Evolutionary conservation across 1,284 basidiomycete genomes (phyloP).

Genomic region (Melampsora americana): DNA sequence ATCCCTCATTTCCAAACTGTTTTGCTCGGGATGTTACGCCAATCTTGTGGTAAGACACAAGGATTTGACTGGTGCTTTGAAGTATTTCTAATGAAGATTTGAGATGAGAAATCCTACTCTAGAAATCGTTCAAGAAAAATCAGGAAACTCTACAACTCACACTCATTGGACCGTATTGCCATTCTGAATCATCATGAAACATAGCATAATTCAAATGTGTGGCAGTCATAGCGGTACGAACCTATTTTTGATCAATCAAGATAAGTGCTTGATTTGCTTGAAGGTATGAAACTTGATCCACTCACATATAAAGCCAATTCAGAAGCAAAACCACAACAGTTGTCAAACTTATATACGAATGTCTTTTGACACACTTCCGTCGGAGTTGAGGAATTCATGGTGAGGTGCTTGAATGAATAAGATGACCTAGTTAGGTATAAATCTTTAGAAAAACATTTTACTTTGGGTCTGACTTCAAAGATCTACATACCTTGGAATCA

Average conservation of each 20-base stretch:
- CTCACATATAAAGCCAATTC: conserved; percentile 2
- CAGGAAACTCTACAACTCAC: not conserved
- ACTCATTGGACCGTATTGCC: conserved; percentile 3
- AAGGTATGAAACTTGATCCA: not conserved
- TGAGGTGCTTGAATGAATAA: not conserved
- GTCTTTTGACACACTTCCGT: not conserved
- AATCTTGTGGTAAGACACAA: not conserved
- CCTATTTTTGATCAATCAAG: conserved; percentile 1
- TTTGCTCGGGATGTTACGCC: not conserved
- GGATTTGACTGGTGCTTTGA: not conserved
- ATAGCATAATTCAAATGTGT: conserved; percentile 3
- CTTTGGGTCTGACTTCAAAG: not conserved
- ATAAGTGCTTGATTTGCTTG: too few relatives aligned
- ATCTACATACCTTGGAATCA: not conserved
- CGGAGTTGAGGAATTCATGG: not conserved
- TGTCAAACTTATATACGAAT: not conserved
- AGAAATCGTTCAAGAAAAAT: too few relatives aligned
- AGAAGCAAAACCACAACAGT: not conserved
- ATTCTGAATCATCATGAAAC: not conserved
- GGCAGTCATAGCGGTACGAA: not conserved
- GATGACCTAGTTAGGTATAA: too few relatives aligned
- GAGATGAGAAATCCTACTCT: too few relatives aligned
- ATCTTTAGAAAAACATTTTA: too few relatives aligned
- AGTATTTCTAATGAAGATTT: not conserved
- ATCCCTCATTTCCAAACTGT: not conserved